Conservation (phyloP, 2,329 filamentous ascomycete species). For the Scedosporium boydii region DNA sequence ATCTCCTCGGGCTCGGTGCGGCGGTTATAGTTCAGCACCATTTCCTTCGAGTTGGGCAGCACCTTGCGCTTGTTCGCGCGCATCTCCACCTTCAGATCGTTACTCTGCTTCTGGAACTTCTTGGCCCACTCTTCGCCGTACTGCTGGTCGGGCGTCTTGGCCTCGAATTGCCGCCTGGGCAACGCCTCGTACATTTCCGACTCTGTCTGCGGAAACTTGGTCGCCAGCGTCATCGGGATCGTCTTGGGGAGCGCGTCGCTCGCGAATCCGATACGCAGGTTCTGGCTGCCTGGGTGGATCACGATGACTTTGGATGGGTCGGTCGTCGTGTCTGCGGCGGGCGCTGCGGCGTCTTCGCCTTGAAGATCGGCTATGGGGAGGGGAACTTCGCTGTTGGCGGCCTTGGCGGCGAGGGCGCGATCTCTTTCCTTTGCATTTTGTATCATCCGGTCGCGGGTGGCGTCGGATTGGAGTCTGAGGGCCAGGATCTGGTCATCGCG, state of each 20-base stretch:
- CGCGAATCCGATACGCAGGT: constrained; percentile 87
- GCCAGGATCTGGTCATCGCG: constrained; percentile 93
- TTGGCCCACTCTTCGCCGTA: constrained; percentile 76
- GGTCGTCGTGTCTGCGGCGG: constrained; percentile 39
- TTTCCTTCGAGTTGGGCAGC: constrained; percentile 91
- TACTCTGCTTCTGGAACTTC: constrained; percentile 72
- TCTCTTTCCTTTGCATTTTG: constrained; percentile 83
- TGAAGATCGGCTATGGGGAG: constrained; percentile 51
- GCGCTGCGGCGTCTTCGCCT: constrained; percentile 44
- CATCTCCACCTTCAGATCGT: constrained; percentile 84
- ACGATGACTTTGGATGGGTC: constrained; percentile 88
- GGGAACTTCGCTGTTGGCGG: constrained; percentile 56
- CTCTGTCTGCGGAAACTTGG: constrained; percentile 68
- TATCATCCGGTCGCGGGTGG: constrained; percentile 72
- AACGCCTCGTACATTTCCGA: constrained; percentile 73
- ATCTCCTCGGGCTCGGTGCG: constrained; percentile 78
- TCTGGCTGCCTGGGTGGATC: constrained; percentile 92
- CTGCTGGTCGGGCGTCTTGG: constrained; percentile 60
- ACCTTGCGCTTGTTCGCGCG: constrained; percentile 89
- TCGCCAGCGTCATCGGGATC: constrained; percentile 84
- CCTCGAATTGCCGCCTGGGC: constrained; percentile 59
- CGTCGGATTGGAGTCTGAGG: constrained; percentile 78
- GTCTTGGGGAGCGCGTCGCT: constrained; percentile 92
- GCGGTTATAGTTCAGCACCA: constrained; percentile 90
- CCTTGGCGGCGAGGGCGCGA: constrained; percentile 71